These are phyloP conservation scores for Pichia sp. DNA, from an alignment of 1,139 yeast genomes.

Conservation along the genomic window DNA sequence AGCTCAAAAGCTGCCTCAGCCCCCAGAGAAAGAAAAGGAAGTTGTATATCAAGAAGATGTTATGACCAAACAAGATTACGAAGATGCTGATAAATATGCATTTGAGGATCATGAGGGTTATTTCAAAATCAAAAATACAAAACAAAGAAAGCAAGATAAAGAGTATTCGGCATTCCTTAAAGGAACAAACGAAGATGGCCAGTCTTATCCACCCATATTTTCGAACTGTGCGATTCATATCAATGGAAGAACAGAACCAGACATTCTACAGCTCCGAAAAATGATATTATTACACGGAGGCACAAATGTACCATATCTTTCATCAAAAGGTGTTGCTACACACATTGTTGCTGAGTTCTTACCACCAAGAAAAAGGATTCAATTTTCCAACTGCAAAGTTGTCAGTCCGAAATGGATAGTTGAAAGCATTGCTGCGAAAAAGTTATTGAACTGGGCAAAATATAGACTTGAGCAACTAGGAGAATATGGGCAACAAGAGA, in stretches of 20 bases:
- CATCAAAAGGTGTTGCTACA: conserved; percentile 69
- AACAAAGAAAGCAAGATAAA: conserved; percentile 66
- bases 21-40: background rate
- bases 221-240: conserved; percentile 63
- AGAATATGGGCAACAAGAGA: conserved; percentile 16
- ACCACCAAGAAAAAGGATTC: conserved; percentile 68
- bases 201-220: conserved; percentile 43
- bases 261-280: conserved; percentile 65
- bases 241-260: conserved; percentile 83
- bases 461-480: conserved; percentile 43
- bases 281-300: conserved; percentile 80
- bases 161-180: conserved; percentile 48
- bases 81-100: conserved; percentile 38
- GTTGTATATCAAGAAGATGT: background rate
- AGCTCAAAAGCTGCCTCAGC: conserved; percentile 7
- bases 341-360: conserved; percentile 78
- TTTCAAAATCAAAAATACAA: conserved; percentile 58
- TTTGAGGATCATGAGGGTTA: conserved; percentile 72
- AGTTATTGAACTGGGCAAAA: conserved; percentile 61
- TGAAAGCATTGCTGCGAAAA: conserved; percentile 50
- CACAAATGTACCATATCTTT: conserved; percentile 59
- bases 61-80: conserved; percentile 8
- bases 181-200: conserved; percentile 21
- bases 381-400: conserved; percentile 65
- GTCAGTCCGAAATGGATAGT: conserved; percentile 81